phyloP scores from a whole-genome alignment of 2,329 filamentous ascomycete genomes.

The Magnaporthiopsis rhizophila region DNA sequence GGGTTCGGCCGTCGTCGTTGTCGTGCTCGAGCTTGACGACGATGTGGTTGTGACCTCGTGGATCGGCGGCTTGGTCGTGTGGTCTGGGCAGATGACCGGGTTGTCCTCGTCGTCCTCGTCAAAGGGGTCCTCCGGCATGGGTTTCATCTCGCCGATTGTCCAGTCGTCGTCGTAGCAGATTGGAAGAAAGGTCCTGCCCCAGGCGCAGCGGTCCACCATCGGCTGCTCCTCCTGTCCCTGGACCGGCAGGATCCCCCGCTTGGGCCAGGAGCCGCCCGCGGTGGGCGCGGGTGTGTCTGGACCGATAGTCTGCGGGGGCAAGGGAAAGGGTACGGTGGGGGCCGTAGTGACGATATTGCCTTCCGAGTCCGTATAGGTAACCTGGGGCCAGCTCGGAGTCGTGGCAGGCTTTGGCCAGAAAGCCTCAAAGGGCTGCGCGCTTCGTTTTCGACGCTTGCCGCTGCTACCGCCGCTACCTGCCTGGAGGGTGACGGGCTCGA shows the following conservation, averaged over 20 bases:
- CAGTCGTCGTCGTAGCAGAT: background rate
- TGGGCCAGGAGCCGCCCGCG: slow-evolving; percentile 13
- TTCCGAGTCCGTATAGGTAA: slow-evolving; percentile 12
- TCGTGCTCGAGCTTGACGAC: background rate
- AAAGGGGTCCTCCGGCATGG: background rate
- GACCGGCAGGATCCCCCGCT: slow-evolving; percentile 5
- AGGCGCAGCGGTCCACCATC: background rate
- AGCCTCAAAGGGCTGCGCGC: slow-evolving; percentile 3
- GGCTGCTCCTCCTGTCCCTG: background rate
- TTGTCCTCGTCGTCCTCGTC: background rate
- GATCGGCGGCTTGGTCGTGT: too few relatives aligned
- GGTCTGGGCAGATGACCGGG: background rate
- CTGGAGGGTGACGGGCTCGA: slow-evolving; percentile 17
- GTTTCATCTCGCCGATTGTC: background rate
- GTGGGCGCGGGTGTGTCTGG: slow-evolving; percentile 11
- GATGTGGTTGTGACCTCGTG: background rate
- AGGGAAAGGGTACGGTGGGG: slow-evolving; percentile 13
- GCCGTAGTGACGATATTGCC: slow-evolving; percentile 5
- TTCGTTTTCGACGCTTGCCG: slow-evolving; percentile 9
- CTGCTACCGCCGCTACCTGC: slow-evolving; percentile 3
- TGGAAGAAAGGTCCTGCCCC: background rate
- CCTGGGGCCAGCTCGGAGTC: slow-evolving; percentile 16
- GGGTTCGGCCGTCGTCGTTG: background rate
- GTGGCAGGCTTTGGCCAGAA: slow-evolving; percentile 15
- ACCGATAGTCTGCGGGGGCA: slow-evolving; percentile 13